phyloP scores from a whole-genome alignment of 164 flowering plant species.

The Kingdonia uniflora region DNA sequence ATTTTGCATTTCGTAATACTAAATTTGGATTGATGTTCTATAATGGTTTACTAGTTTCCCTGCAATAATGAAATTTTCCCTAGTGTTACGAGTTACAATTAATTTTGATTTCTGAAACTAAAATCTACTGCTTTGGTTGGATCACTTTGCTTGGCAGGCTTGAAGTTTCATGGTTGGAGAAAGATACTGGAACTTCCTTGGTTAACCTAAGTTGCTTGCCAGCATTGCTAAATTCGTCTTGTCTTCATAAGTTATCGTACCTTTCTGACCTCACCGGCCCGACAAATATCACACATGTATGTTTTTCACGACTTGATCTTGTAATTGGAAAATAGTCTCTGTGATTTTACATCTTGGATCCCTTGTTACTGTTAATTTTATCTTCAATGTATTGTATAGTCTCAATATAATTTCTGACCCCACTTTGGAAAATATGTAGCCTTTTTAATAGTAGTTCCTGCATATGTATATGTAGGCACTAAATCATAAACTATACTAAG shows the following conservation, averaged over 20 bases:
- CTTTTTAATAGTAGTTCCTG: background rate
- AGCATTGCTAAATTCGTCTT: slow-evolving; percentile 71
- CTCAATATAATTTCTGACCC: background rate
- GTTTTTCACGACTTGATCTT: slow-evolving; percentile 11
- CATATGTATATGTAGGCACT: background rate
- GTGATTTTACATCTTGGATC: too few species aligned
- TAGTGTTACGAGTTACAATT: background rate
- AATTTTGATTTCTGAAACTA: background rate
- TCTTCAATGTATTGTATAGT: too few species aligned
- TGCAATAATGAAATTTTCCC: too few species aligned
- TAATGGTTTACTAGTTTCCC: too few species aligned
- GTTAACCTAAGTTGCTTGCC: slow-evolving; percentile 81
- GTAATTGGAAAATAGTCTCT: too few species aligned
- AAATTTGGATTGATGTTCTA: too few species aligned
- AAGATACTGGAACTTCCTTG: slow-evolving; percentile 48
- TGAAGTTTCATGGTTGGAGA: slow-evolving; percentile 72
- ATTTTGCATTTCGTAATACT: too few species aligned
- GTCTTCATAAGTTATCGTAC: slow-evolving; percentile 52
- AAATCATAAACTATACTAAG: too few species aligned
- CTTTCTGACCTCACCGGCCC: slow-evolving; percentile 48
- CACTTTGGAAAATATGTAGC: background rate
- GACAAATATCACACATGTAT: slow-evolving; percentile 41
- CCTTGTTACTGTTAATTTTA: too few species aligned
- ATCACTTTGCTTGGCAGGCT: slow-evolving; percentile 38
- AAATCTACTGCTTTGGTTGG: background rate